Evolutionary conservation across 2,329 filamentous ascomycete species (phyloP).

Genomic region (Epichloe aotearoae): DNA sequence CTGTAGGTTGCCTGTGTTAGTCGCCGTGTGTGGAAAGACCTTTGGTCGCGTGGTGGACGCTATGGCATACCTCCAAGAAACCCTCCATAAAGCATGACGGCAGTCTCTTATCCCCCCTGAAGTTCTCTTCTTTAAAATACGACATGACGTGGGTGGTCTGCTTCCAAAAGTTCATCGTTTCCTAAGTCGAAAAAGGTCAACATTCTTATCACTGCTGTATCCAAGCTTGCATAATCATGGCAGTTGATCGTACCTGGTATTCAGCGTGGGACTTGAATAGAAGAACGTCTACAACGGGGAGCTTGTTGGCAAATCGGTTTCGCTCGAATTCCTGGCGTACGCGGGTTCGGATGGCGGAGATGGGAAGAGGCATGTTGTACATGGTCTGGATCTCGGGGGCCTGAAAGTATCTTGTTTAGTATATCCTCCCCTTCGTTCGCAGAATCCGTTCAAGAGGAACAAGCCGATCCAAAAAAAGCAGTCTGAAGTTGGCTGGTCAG

Average conservation of each 20-base stretch:
- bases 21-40: background rate
- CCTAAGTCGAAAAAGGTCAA: slow-evolving; percentile 36
- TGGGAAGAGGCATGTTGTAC: slow-evolving; percentile 85
- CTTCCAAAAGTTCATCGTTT: slow-evolving; percentile 99
- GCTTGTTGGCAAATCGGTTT: slow-evolving; percentile 83
- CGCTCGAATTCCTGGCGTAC: slow-evolving; percentile 95
- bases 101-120: slow-evolving; percentile 58
- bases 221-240: background rate
- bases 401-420: slow-evolving; percentile 32
- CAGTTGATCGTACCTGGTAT: slow-evolving; percentile 63
- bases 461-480: background rate
- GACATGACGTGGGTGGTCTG: slow-evolving; percentile 91
- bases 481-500: background rate
- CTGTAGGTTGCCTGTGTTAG: slow-evolving; percentile 20
- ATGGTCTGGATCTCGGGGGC: slow-evolving; percentile 93
- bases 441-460: background rate
- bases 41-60: background rate
- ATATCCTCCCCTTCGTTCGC: background rate
- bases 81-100: slow-evolving; percentile 85
- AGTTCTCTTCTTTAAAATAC: slow-evolving; percentile 81
- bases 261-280: slow-evolving; percentile 85
- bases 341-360: slow-evolving; percentile 79
- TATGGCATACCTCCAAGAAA: slow-evolving; percentile 71
- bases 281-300: slow-evolving; percentile 77
- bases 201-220: background rate